phyloP scores from a whole-genome alignment of 306 rosid genomes.

The Coriaria nepalensis region DNA sequence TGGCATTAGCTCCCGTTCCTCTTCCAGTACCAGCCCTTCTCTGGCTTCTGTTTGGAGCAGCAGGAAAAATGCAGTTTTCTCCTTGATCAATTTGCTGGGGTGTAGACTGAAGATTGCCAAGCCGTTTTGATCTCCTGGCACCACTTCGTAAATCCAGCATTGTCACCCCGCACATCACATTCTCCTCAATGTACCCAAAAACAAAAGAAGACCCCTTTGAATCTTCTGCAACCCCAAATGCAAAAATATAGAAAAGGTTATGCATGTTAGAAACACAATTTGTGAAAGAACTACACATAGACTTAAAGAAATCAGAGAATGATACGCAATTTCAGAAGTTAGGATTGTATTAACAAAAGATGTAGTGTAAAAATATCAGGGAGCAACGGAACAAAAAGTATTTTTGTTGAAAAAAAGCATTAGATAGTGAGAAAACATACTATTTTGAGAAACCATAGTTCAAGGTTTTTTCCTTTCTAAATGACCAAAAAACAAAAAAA shows the following conservation, averaged over 20 bases:
- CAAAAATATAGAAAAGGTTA: background rate
- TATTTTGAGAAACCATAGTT: conserved; percentile 22
- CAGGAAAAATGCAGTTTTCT: conserved; percentile 53
- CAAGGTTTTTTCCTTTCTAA: conserved; percentile 8
- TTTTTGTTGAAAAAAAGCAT: no score
- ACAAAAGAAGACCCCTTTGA: background rate
- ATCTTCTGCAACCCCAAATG: conserved; percentile 24
- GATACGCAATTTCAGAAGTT: no score
- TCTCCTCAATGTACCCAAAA: conserved; percentile 29
- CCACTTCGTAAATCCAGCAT: conserved; percentile 99
- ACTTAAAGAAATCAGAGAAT: background rate
- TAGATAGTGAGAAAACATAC: conserved; percentile 24
- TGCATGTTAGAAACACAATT: conserved; percentile 1
- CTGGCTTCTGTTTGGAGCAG: conserved; percentile 50
- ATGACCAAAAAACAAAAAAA: conserved; percentile 15
- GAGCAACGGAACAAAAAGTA: conserved; percentile 3
- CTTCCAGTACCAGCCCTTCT: conserved; percentile 79
- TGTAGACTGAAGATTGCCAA: conserved; percentile 83
- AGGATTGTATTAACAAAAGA: no score
- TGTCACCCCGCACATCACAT: conserved; percentile 96
- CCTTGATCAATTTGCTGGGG: conserved; percentile 57
- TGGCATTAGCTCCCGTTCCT: conserved; percentile 78
- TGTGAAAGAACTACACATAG: background rate
- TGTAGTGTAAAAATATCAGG: no score
- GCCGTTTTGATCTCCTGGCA: conserved; percentile 89